Evolutionary conservation across 2,329 filamentous ascomycete genomes (phyloP), one percentile per base, ranked within the genome.

Genomic region (Pseudogymnoascus pannorum): DNA sequence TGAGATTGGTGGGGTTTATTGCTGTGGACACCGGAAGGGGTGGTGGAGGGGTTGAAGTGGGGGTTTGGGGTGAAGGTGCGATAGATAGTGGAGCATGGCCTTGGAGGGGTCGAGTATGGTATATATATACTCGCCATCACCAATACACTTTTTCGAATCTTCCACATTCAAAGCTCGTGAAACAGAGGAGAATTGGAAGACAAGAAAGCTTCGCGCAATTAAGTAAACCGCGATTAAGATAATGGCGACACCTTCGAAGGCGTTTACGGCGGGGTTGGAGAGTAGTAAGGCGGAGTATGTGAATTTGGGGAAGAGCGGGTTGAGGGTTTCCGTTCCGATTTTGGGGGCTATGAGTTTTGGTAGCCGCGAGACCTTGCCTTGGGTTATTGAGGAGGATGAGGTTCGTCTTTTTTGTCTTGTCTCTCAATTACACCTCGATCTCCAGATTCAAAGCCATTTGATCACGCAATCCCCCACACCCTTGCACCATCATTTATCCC

Each of bases 311-410:
- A 80, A 77, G 62, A 82, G 79, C 57, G 84, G 85, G 40, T 79
- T 87, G 20, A 80, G 79, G 61, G 75, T 87, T 51, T 86, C 83
- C 1, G 79, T 80, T 54, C 80, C 85, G 54, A 83, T 87, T 61
- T 75, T 87, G 42, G 85, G 85, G 0, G 78, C 79, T 63, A 87
- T 87, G 84, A 80, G 77, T 67, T 82, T 84, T 60, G 85, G 85
- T 18, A 75, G 77, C 61, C 69, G 74, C 0, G 70, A 78, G 40
- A 79, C 78, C 67, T 74, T 80, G 61, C 68, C 74, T 5, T 86
- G 82, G 81, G 78, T 78, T 6, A 66, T 84, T 38, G 75, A 79
- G 38, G 83, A 86, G 68, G 80, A 77, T 7, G 76, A 80, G 64
- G 33, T 36, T n/a, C 14, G 33, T 36, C n/a, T n/a, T n/a, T n/a